Evolutionary conservation across 768 basidiomycete species (phyloP).

Genomic region (Suillus variegatus): DNA sequence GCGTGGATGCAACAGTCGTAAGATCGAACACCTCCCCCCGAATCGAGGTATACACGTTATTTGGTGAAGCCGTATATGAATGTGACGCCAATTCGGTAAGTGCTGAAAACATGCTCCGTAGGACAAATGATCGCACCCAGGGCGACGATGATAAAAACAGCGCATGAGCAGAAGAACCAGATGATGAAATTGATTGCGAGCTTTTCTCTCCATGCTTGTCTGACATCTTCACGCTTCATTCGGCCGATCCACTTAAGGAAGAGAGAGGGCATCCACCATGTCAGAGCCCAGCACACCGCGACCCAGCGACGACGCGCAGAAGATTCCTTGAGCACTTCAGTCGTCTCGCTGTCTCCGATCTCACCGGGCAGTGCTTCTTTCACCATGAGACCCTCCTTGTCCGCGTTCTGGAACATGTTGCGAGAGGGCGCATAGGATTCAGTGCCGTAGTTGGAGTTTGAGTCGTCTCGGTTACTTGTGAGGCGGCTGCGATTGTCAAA

Average conservation of each 20-base stretch:
- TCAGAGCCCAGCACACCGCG: constrained; percentile 81
- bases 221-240: constrained; percentile 93
- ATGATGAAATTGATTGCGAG: constrained; percentile 93
- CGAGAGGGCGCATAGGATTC: constrained; percentile 93
- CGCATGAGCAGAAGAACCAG: constrained; percentile 89
- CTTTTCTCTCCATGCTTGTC: constrained; percentile 98
- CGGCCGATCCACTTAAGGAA: constrained; percentile 72
- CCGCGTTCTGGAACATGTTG: constrained; percentile 92
- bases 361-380: constrained; percentile 87
- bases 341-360: constrained; percentile 84
- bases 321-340: constrained; percentile 83
- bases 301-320: constrained; percentile 88
- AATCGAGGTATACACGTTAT: constrained; percentile 79
- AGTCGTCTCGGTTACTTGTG: constrained; percentile 77
- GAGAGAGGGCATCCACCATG: constrained; percentile 86
- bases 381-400: constrained; percentile 69
- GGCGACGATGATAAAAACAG: constrained; percentile 91
- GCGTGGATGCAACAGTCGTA: constrained; percentile 61
- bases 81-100: constrained; percentile 74
- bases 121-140: constrained; percentile 92
- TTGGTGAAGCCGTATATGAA: constrained; percentile 59
- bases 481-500: constrained; percentile 79
- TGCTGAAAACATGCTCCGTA: constrained; percentile 87
- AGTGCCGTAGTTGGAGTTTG: constrained; percentile 80
- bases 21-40: constrained; percentile 96